Evolutionary conservation across 768 basidiomycete genomes (phyloP), one percentile per base, ranked within the genome.

Genomic region (button mushroom (Agaricus bisporus)): DNA sequence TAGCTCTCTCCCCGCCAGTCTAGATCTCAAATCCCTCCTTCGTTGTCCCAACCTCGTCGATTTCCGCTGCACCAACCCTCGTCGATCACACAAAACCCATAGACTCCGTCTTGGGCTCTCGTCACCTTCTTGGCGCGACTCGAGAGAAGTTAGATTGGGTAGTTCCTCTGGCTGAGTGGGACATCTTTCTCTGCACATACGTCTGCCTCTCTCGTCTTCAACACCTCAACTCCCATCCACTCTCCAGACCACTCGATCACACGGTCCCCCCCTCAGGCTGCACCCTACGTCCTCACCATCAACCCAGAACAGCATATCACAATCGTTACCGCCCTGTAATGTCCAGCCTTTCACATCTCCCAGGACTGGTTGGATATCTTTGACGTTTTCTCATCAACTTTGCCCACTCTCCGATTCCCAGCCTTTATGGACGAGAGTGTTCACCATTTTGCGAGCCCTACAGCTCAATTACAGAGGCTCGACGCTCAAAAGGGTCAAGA

Each of bases 111-210:
- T 18, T 43, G 25, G 43, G 39, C 55, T n/a, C 4, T 26, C 14
- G 44, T 48, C 18, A 38, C 22, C 1, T 26, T 48, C 38, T n/a
- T n/a, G n/a, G 15, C 39, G 5, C 41, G 35, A 2, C 35, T 55
- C 18, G 37, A 45, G 14, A 52, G 14, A 52, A 58, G 9, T 58
- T 49, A 29, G 54, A 58, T 15, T 52, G 51, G 51, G 17, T 38
- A 5, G 43, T 35, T 11, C 9, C 42, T 0, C 15, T 52, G 14
- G 43, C 15, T 1, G 43, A 44, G 6, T 52, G 51, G 36, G 52
- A 47, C 12, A 26, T 47, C 2, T 47, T 54, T 29, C 37, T 54
- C 7, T 54, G 47, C 29, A 29, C 45, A 3, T 20, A 41, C 9
- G 45, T 54, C 18, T 38, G 45, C n/a, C 14, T 54, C 11, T 38